A percentile compares a stretch with the other conserved stretches of the same genome.
Conservation (phyloP, 2,329 filamentous ascomycete species). For the Triangularia setosa region DNA sequence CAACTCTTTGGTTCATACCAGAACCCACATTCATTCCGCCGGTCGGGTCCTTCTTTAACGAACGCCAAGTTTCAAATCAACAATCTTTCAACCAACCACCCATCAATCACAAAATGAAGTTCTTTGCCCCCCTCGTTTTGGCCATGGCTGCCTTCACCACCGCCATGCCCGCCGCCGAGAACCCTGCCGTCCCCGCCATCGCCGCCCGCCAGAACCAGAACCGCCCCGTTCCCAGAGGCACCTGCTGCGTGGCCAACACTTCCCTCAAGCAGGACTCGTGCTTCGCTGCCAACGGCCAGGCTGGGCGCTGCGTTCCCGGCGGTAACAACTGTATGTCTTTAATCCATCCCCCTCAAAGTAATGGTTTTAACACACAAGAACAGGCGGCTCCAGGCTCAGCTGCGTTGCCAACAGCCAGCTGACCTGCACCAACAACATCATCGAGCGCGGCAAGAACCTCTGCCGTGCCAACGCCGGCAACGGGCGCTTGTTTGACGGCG, state of each 20-base stretch:
- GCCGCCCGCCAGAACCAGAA: conserved; percentile 32
- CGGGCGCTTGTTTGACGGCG: conserved; percentile 29
- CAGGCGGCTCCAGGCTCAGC: conserved; percentile 22
- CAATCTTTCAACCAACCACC: conserved; percentile 3
- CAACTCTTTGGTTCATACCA: background rate
- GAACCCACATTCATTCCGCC: conserved; percentile 11
- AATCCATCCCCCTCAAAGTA: background rate
- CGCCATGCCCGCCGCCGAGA: conserved; percentile 24
- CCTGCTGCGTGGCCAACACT: conserved; percentile 35
- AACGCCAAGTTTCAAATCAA: background rate
- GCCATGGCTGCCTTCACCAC: conserved; percentile 27
- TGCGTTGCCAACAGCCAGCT: conserved; percentile 22
- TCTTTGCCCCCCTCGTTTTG: conserved; percentile 26
- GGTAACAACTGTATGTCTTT: conserved; percentile 31
- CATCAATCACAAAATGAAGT: conserved; percentile 31
- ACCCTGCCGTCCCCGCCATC: conserved; percentile 15
- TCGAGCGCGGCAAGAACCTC: conserved; percentile 24
- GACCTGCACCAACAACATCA: conserved; percentile 21
- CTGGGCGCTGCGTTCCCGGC: conserved; percentile 35
- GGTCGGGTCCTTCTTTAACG: conserved; percentile 14
- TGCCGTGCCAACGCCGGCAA: conserved; percentile 28
- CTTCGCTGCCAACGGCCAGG: conserved; percentile 30
- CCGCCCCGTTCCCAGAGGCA: conserved; percentile 33
- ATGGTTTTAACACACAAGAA: background rate
- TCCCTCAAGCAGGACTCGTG: conserved; percentile 37